phyloP scores from a whole-genome alignment of 2,329 filamentous ascomycete species.

The Neophaeococcomyces mojaviensis region DNA sequence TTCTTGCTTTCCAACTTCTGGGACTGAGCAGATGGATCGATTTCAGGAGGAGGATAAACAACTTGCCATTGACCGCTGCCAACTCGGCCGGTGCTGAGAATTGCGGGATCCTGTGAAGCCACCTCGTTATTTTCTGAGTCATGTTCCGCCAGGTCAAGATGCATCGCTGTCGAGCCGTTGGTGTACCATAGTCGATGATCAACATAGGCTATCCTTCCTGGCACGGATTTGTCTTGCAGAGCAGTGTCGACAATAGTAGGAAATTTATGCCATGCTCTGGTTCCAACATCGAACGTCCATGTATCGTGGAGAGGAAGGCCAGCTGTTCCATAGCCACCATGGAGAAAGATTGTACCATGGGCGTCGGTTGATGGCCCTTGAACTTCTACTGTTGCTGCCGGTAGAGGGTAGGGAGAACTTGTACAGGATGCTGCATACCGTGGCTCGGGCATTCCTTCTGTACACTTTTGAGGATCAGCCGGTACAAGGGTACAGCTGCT shows the following conservation, averaged over 20 bases:
- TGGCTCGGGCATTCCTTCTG: slow-evolving; percentile 11
- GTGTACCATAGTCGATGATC: slow-evolving; percentile 12
- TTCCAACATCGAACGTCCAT: slow-evolving; percentile 16
- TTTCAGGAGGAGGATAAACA: background rate
- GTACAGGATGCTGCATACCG: slow-evolving; percentile 11
- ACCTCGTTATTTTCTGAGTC: background rate
- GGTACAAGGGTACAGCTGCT: slow-evolving; percentile 8
- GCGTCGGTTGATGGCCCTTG: slow-evolving; percentile 8
- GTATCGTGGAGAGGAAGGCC: slow-evolving; percentile 13
- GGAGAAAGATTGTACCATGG: slow-evolving; percentile 16
- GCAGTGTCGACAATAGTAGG: slow-evolving; percentile 8
- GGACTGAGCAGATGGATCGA: slow-evolving; percentile 5
- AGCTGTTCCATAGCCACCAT: slow-evolving; percentile 11
- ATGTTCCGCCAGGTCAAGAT: slow-evolving; percentile 13
- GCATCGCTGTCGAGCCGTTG: slow-evolving; percentile 11
- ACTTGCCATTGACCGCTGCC: slow-evolving; percentile 11
- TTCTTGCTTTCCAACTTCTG: too few relatives aligned
- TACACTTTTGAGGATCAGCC: slow-evolving; percentile 8
- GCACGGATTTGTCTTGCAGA: slow-evolving; percentile 6
- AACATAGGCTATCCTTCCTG: slow-evolving; percentile 5
- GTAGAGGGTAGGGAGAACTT: slow-evolving; percentile 9
- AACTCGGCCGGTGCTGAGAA: slow-evolving; percentile 5
- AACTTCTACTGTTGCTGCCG: slow-evolving; percentile 5
- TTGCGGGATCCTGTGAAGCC: slow-evolving; percentile 1
- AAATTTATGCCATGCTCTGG: slow-evolving; percentile 13